phyloP scores from a whole-genome alignment of 352 stramenopile genomes.

The Globisporangium okanoganense region DNA sequence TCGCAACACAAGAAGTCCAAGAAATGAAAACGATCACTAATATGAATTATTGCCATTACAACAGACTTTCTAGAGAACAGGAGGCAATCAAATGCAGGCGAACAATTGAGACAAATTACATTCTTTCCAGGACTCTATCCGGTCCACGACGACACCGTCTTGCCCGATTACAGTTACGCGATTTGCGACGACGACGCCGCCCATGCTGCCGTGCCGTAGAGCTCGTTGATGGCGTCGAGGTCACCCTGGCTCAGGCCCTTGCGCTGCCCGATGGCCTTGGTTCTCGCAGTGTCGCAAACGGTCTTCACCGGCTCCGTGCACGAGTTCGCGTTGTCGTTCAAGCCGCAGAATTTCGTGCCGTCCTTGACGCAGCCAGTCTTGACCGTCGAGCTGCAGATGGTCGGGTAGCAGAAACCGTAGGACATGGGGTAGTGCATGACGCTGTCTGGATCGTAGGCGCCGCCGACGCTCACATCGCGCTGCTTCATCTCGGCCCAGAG shows the following conservation, averaged over 20 bases:
- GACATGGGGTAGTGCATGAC: conserved; percentile 80
- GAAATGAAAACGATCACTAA: conserved; percentile 8
- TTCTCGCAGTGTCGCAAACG: conserved; percentile 52
- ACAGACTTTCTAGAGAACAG: conserved; percentile 14
- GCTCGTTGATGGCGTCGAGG: conserved; percentile 38
- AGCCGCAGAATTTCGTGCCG: conserved; percentile 62
- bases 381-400: conserved; percentile 36
- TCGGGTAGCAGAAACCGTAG: conserved; percentile 75
- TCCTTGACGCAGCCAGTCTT: conserved; percentile 43
- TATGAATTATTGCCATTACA: conserved; percentile 8
- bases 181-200: conserved; percentile 18
- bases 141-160: background rate
- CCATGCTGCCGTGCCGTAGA: conserved; percentile 35
- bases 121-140: conserved; percentile 4
- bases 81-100: conserved; percentile 4
- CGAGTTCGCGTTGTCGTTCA: conserved; percentile 56
- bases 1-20: background rate
- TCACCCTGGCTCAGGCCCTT: conserved; percentile 49
- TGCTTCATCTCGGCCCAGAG: conserved; percentile 73
- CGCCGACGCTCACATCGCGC: conserved; percentile 60
- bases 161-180: conserved; percentile 7
- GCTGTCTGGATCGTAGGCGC: conserved; percentile 62
- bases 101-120: conserved; percentile 14
- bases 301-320: conserved; percentile 56
- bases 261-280: conserved; percentile 60